A percentile compares a stretch with the other conserved stretches of the same genome.
Evolutionary conservation across 306 rosid genomes (phyloP).

Genomic region (Cicer bijugum): DNA sequence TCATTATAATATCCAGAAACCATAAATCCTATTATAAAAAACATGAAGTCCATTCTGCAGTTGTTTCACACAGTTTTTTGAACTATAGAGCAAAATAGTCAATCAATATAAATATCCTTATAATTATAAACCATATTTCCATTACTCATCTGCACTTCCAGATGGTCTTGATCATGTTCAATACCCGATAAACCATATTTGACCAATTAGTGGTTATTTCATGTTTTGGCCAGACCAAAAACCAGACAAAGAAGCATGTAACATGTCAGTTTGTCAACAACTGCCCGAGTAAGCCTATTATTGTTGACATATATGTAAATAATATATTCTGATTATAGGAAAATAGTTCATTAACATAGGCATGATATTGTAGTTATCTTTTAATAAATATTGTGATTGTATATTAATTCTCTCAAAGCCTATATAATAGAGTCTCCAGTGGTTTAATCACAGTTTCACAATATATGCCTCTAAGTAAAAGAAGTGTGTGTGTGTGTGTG

Average conservation of each 20-base stretch:
- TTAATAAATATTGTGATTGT: neutral
- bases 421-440: neutral
- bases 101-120: neutral
- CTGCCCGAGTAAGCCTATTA: neutral
- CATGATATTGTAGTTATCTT: constrained; percentile 2
- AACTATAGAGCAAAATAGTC: neutral
- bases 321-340: neutral
- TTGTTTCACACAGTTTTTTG: constrained; percentile 1
- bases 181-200: neutral
- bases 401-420: neutral
- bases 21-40: neutral
- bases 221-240: neutral
- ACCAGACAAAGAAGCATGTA: neutral
- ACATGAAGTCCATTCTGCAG: neutral
- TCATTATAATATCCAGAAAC: constrained; percentile 25
- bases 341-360: neutral
- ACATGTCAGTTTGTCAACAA: neutral
- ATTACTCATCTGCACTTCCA: constrained; percentile 8
- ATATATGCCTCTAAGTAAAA: neutral
- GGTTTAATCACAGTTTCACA: neutral
- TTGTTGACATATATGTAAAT: neutral
- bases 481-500: too few relatives aligned
- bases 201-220: constrained; percentile 6
- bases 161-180: constrained; percentile 18
- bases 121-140: neutral